These are phyloP conservation scores for Scedosporium minutisporum DNA, from an alignment of 2,329 filamentous ascomycete genomes.

Conservation along the genomic window DNA sequence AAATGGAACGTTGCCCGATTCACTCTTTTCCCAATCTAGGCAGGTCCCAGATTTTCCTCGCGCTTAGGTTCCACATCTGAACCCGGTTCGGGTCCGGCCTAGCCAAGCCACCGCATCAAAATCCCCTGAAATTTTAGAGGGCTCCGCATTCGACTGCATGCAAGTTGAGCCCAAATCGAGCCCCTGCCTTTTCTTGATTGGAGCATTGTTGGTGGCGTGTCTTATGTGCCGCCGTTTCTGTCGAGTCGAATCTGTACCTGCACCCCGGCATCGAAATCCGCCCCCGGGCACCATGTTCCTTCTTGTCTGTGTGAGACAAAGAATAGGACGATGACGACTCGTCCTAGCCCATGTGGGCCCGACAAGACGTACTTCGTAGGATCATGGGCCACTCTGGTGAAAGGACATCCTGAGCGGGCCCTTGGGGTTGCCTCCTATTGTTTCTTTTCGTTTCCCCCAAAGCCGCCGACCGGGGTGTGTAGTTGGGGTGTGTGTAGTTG, in stretches of 20 bases:
- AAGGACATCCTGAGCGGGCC: too few relatives aligned
- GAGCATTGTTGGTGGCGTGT: background rate
- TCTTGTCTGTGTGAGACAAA: too few relatives aligned
- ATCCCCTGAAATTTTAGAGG: background rate
- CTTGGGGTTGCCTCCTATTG: too few relatives aligned
- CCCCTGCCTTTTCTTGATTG: background rate
- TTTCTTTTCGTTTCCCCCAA: too few relatives aligned
- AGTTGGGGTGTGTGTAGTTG: background rate
- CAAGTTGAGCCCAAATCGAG: background rate
- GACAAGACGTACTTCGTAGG: too few relatives aligned
- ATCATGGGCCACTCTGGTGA: too few relatives aligned
- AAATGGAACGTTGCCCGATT: background rate
- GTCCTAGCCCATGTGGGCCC: too few relatives aligned
- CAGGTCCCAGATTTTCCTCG: background rate
- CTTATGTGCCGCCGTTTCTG: constrained; percentile 4
- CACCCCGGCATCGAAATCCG: background rate
- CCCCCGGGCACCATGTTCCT: too few relatives aligned
- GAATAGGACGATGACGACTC: too few relatives aligned
- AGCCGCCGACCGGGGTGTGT: background rate
- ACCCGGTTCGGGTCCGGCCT: background rate
- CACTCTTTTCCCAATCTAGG: background rate
- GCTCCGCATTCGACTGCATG: background rate
- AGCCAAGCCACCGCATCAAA: background rate
- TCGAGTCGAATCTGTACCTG: constrained; percentile 1
- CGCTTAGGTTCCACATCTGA: background rate